These are phyloP conservation scores for Russula vinacea DNA, from an alignment of 768 basidiomycete species.

Conservation along the genomic window DNA sequence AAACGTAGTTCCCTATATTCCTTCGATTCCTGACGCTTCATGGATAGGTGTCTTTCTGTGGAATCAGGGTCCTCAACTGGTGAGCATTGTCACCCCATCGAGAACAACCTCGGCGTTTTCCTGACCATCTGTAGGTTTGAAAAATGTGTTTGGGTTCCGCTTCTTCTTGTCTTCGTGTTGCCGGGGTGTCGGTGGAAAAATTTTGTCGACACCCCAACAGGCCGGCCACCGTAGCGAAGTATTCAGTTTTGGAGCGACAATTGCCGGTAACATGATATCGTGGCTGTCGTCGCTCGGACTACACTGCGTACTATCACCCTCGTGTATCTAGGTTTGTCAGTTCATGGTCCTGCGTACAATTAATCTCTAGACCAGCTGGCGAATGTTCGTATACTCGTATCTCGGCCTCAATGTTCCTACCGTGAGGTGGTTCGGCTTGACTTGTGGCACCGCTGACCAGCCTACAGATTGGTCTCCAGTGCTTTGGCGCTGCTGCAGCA, in stretches of 20 bases:
- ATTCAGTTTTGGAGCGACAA: slow-evolving; percentile 66
- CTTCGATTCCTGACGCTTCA: not conserved
- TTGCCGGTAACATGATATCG: slow-evolving; percentile 74
- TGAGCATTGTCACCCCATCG: slow-evolving; percentile 29
- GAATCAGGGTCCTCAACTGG: slow-evolving; percentile 60
- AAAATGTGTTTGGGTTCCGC: slow-evolving; percentile 70
- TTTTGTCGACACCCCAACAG: slow-evolving; percentile 47
- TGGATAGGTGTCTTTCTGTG: slow-evolving; percentile 59
- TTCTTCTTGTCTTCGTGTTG: slow-evolving; percentile 69
- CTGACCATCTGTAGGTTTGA: slow-evolving; percentile 56
- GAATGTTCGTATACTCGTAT: slow-evolving; percentile 65
- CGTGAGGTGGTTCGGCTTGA: slow-evolving; percentile 37
- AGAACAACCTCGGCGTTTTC: not conserved
- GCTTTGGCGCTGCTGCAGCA: slow-evolving; percentile 68
- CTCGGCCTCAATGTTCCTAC: slow-evolving; percentile 60
- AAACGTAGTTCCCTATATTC: not conserved
- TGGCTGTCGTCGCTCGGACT: slow-evolving; percentile 67
- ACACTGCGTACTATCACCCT: slow-evolving; percentile 65
- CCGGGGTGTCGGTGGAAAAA: slow-evolving; percentile 68
- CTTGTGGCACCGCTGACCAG: slow-evolving; percentile 21
- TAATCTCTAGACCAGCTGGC: slow-evolving; percentile 42
- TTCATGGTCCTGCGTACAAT: not conserved
- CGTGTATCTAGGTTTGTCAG: slow-evolving; percentile 51
- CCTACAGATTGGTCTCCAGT: slow-evolving; percentile 42
- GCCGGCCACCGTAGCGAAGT: slow-evolving; percentile 51